These are phyloP conservation scores for Phytophthora syringae DNA, from an alignment of 352 stramenopile genomes.

Conservation along the genomic window DNA sequence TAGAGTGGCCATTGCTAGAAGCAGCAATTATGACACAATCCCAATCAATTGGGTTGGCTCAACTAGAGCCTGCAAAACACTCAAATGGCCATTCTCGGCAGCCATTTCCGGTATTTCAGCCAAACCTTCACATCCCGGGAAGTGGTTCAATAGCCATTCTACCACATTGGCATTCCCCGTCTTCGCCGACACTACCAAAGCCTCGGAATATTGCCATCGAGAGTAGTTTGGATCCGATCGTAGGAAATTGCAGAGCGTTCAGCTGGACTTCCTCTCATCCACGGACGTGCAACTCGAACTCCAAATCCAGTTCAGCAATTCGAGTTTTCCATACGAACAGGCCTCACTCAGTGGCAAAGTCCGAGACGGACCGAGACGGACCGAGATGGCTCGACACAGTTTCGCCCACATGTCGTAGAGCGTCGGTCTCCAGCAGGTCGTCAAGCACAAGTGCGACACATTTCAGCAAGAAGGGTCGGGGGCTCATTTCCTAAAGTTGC, in stretches of 20 bases:
- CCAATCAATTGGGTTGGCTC: background rate
- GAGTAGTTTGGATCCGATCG: constrained; percentile 1
- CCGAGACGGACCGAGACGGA: background rate
- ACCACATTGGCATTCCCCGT: background rate
- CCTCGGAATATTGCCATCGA: background rate
- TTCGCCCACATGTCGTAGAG: background rate
- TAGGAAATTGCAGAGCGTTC: constrained; percentile 3
- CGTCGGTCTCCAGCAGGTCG: background rate
- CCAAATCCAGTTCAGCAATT: constrained; percentile 3
- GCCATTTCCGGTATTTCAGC: background rate
- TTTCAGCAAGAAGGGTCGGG: background rate
- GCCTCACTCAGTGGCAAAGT: background rate
- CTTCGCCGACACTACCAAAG: background rate
- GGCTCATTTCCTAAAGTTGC: too few relatives aligned
- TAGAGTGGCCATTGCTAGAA: background rate
- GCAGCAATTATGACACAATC: background rate
- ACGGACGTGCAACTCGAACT: background rate
- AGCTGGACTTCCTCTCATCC: background rate
- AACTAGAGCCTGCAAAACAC: background rate
- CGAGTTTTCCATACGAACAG: background rate
- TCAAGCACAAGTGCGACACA: background rate
- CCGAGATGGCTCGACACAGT: background rate
- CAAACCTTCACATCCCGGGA: background rate
- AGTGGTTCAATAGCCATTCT: constrained; percentile 1
- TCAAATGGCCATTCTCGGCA: background rate